A percentile compares a stretch with the other conserved stretches of the same genome.
Evolutionary conservation across 2,329 filamentous ascomycete species (phyloP).

Genomic region (Xylariaceae sp.): DNA sequence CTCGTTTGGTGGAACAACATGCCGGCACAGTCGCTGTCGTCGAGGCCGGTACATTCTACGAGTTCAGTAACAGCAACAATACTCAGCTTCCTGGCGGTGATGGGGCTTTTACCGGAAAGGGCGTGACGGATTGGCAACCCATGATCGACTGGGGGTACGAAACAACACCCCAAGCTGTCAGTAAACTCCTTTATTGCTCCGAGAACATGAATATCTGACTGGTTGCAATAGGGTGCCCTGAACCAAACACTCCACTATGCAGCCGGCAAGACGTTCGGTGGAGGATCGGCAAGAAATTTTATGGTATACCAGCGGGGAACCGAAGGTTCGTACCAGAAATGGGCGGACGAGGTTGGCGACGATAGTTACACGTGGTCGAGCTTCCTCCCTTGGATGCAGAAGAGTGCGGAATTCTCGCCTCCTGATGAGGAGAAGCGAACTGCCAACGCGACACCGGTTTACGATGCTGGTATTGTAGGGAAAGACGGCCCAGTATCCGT

Average conservation of each 20-base stretch:
- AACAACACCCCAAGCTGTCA: conserved; percentile 27
- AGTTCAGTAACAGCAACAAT: conserved; percentile 27
- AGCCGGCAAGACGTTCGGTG: conserved; percentile 31
- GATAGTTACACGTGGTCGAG: conserved; percentile 25
- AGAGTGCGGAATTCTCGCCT: conserved; percentile 25
- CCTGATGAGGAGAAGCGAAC: conserved; percentile 22
- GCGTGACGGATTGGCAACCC: conserved; percentile 18
- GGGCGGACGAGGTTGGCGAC: conserved; percentile 26
- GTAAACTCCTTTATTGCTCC: neutral
- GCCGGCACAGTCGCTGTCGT: conserved; percentile 37
- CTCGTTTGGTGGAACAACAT: conserved; percentile 33
- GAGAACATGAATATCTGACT: neutral
- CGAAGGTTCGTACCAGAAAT: conserved; percentile 22
- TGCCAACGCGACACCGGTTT: conserved; percentile 28
- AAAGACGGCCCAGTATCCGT: conserved; percentile 39
- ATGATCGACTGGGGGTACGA: conserved; percentile 30
- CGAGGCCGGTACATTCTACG: conserved; percentile 38
- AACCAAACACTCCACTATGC: conserved; percentile 26
- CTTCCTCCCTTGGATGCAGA: conserved; percentile 26
- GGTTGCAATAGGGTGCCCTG: conserved; percentile 16
- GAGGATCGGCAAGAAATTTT: conserved; percentile 30
- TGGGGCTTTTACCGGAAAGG: conserved; percentile 20
- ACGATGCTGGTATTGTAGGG: conserved; percentile 32
- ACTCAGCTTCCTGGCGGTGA: conserved; percentile 25
- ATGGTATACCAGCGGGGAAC: conserved; percentile 32